phyloP scores from a whole-genome alignment of 108 stramenopile species.

The Ochromonas danica region DNA sequence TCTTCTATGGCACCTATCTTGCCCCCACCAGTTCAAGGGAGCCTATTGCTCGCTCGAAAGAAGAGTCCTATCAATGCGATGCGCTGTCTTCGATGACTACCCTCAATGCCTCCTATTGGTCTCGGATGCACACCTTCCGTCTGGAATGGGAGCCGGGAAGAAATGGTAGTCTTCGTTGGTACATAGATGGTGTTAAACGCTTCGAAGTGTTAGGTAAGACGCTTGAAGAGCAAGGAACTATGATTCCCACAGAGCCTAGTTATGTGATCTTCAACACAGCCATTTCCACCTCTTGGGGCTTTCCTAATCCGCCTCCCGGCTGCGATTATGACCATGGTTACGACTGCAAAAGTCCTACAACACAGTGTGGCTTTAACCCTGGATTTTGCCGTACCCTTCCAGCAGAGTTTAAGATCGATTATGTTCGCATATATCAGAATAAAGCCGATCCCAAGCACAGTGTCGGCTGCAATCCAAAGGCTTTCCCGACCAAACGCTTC shows the following conservation, averaged over 20 bases:
- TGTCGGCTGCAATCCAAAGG: constrained; percentile 30
- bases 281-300: constrained; percentile 35
- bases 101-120: not conserved
- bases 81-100: constrained; percentile 6
- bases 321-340: not conserved
- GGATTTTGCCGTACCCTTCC: constrained; percentile 22
- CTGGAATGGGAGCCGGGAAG: constrained; percentile 32
- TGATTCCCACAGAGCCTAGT: constrained; percentile 24
- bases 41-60: constrained; percentile 13
- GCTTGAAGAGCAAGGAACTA: not conserved
- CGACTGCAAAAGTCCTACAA: constrained; percentile 11
- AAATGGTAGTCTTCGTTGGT: constrained; percentile 25
- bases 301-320: constrained; percentile 22
- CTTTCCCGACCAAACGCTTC: constrained; percentile 8
- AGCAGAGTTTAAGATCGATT: constrained; percentile 22
- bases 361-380: constrained; percentile 25
- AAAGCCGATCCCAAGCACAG: constrained; percentile 2
- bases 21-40: constrained; percentile 7
- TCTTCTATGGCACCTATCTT: constrained; percentile 34
- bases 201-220: not conserved
- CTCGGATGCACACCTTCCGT: constrained; percentile 18
- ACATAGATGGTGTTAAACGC: not conserved
- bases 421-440: constrained; percentile 27
- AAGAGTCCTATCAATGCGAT: constrained; percentile 35
- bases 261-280: constrained; percentile 34